Evolutionary conservation across 2,329 filamentous ascomycete species (phyloP).

Genomic region (Colletotrichum orbiculare): DNA sequence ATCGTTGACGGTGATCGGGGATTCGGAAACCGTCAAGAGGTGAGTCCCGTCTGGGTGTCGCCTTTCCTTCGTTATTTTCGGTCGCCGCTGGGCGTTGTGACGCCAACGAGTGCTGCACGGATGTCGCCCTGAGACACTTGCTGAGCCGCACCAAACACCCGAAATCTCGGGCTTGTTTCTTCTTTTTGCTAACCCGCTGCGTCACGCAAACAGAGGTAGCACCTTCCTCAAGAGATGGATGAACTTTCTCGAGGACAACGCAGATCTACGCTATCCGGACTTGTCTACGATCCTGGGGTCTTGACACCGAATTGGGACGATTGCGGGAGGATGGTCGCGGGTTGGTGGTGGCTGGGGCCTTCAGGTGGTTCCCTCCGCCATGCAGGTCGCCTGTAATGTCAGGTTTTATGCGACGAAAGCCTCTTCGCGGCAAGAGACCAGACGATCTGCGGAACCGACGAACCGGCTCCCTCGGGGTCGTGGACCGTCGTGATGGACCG

Average conservation of each 20-base stretch:
- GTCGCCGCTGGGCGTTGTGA: slow-evolving; percentile 18
- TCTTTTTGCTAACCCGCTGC: slow-evolving; percentile 34
- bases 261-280: slow-evolving; percentile 90
- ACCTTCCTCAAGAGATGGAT: slow-evolving; percentile 92
- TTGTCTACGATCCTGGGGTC: slow-evolving; percentile 51
- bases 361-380: slow-evolving; percentile 1
- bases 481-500: slow-evolving; percentile 7
- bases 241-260: slow-evolving; percentile 87
- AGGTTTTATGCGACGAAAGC: slow-evolving; percentile 25
- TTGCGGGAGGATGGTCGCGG: slow-evolving; percentile 4
- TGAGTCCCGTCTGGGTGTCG: slow-evolving; percentile 61
- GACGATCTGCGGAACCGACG: slow-evolving; percentile 32
- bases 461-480: slow-evolving; percentile 24
- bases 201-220: slow-evolving; percentile 72
- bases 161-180: slow-evolving; percentile 27
- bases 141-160: slow-evolving; percentile 23
- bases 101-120: slow-evolving; percentile 22
- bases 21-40: slow-evolving; percentile 92
- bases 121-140: slow-evolving; percentile 28
- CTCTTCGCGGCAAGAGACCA: slow-evolving; percentile 10
- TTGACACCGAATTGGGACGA: slow-evolving; percentile 26
- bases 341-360: slow-evolving; percentile 2
- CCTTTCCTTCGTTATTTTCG: slow-evolving; percentile 19
- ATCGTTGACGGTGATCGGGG: slow-evolving; percentile 90
- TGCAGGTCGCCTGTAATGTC: slow-evolving; percentile 19